A percentile compares a stretch with the other conserved stretches of the same genome.
Conservation (phyloP, 1,284 basidiomycete genomes). For the Dichomitus squalens region DNA sequence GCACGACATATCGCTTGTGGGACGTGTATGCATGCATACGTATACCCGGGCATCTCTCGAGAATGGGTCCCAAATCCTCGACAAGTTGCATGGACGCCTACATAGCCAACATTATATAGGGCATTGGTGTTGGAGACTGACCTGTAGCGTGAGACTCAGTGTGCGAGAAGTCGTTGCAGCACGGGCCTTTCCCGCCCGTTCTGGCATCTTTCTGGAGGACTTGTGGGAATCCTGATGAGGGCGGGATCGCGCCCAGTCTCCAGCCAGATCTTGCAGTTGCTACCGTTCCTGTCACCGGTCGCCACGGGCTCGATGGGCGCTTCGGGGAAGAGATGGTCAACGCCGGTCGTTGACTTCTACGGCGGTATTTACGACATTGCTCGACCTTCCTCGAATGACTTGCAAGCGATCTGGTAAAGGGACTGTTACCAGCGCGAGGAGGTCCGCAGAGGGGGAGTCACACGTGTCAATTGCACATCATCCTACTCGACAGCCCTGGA, state of each 20-base stretch:
- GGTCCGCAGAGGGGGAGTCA: neutral
- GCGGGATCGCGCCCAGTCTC: conserved; percentile 6
- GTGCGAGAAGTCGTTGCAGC: too few relatives aligned
- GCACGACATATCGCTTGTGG: too few relatives aligned
- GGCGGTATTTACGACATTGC: neutral
- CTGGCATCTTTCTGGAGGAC: neutral
- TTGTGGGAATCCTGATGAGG: too few relatives aligned
- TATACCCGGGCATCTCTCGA: too few relatives aligned
- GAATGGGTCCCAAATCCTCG: too few relatives aligned
- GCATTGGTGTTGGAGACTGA: too few relatives aligned
- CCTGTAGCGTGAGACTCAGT: too few relatives aligned
- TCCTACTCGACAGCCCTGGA: conserved; percentile 7
- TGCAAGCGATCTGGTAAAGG: conserved; percentile 1
- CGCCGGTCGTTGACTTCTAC: too few relatives aligned
- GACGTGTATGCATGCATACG: too few relatives aligned
- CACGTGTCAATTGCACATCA: conserved; percentile 1
- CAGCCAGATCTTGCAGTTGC: neutral
- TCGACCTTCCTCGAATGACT: conserved; percentile 3
- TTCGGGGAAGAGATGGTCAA: neutral
- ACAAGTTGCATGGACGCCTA: too few relatives aligned
- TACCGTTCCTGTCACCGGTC: neutral
- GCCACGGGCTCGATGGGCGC: neutral
- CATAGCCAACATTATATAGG: too few relatives aligned
- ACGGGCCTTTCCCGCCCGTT: too few relatives aligned
- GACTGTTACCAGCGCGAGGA: neutral